Conservation (phyloP, 2,329 filamentous ascomycete species). For the Capronia epimyces region DNA sequence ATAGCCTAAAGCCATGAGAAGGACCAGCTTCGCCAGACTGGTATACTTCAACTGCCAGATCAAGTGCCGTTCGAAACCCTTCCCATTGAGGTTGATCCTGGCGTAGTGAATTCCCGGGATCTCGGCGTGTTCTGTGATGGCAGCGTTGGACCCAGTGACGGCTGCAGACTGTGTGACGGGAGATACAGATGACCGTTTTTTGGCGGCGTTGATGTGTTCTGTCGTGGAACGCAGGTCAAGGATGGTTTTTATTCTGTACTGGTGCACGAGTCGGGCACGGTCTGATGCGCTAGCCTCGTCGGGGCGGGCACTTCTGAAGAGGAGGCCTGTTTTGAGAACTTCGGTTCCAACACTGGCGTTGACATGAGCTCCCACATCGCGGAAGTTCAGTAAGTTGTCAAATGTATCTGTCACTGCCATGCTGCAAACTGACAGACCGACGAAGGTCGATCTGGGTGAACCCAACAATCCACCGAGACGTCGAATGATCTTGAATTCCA, state of each 20-base stretch:
- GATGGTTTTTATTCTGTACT: slow-evolving; percentile 63
- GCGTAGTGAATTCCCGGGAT: slow-evolving; percentile 61
- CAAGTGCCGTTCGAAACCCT: slow-evolving; percentile 62
- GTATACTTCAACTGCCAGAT: slow-evolving; percentile 58
- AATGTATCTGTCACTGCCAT: slow-evolving; percentile 32
- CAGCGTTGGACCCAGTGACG: slow-evolving; percentile 45
- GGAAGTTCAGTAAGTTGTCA: slow-evolving; percentile 65
- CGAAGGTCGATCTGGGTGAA: not conserved
- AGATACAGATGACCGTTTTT: slow-evolving; percentile 52
- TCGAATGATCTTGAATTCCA: not conserved
- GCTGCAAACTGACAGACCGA: not conserved
- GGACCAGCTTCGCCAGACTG: slow-evolving; percentile 57
- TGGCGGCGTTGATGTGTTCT: slow-evolving; percentile 64
- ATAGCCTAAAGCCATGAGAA: slow-evolving; percentile 61
- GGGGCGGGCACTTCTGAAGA: slow-evolving; percentile 63
- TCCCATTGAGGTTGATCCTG: slow-evolving; percentile 69
- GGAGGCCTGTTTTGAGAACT: slow-evolving; percentile 54
- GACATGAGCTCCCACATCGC: slow-evolving; percentile 58
- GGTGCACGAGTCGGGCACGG: slow-evolving; percentile 52
- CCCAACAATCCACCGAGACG: not conserved
- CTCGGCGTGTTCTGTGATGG: slow-evolving; percentile 52
- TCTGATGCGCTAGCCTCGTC: slow-evolving; percentile 69
- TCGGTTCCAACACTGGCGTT: slow-evolving; percentile 44
- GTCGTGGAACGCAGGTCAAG: slow-evolving; percentile 78
- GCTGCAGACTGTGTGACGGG: slow-evolving; percentile 37